Conservation (phyloP, 345 rosid species). For the Pseudoturritis turrita region DNA sequence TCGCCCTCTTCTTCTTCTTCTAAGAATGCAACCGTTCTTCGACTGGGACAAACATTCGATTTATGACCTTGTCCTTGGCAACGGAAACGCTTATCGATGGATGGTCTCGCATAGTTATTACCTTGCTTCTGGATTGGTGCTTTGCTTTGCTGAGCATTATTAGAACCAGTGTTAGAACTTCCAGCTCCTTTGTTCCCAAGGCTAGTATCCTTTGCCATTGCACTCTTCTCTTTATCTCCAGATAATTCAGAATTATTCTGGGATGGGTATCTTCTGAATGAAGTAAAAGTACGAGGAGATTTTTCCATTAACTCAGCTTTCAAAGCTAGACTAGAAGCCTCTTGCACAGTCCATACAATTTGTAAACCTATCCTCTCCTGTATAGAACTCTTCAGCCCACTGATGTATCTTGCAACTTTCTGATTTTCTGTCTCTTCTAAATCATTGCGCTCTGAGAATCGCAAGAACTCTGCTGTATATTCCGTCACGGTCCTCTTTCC, state of each 20-base stretch:
- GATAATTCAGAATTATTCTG: too few species aligned
- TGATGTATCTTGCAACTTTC: not conserved
- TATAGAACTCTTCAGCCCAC: not conserved
- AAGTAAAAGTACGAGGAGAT: not conserved
- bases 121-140: not conserved
- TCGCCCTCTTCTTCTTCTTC: not conserved
- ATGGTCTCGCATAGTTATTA: not conserved
- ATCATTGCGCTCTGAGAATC: too few species aligned
- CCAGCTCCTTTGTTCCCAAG: not conserved
- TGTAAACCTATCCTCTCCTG: not conserved
- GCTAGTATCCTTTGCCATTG: too few species aligned
- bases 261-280: not conserved
- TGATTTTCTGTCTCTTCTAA: too few species aligned
- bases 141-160: not conserved
- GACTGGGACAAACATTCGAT: not conserved
- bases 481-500: too few species aligned
- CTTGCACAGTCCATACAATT: not conserved
- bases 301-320: not conserved
- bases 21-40: not conserved
- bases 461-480: too few species aligned
- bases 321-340: not conserved
- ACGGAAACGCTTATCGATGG: not conserved
- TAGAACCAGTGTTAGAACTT: not conserved
- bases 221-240: too few species aligned
- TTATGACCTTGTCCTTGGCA: not conserved